Base-by-base conservation (phyloP, 257 asterid genomes). In the Gardenia jasminoides region DNA sequence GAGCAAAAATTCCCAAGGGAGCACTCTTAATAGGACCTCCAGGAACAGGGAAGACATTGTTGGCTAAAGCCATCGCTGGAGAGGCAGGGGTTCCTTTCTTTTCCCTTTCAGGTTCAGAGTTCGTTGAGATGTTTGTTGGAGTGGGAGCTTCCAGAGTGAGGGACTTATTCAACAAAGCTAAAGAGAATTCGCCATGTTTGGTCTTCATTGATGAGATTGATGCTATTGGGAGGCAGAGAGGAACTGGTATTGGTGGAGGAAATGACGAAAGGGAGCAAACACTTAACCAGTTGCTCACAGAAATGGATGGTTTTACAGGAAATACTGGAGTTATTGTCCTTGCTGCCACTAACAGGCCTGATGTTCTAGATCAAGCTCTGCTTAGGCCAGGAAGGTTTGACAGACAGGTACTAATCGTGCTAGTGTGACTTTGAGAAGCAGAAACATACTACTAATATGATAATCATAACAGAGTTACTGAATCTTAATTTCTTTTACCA, bases 161-260 rank as follows among this genome's bases (percentile, higher is more conserved):
- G 85, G 97, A 92, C 56, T 81, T 92, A 64, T 92, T 92, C 86
- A 88, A 87, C 70, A 88, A 92, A 85, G 83, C 83, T 65, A 74
- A 80, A 69, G 72, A 17, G 2, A 80, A 80, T 80, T 80, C 83
- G 0, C 97, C 95, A 0, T 90, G 95, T 41, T 59, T 90, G 79
- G 81, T 92, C 22, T 92, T 92, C 74, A 89, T 92, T 19, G 97
- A 90, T 50, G 95, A 91, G 85, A 85, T 90, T 36, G 95, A 92
- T 78, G 97, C 93, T 7, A 92, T 92, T 52, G 94, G 95, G 22
- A 83, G 97, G 81, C 85, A 82, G 83, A 88, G 95, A 70, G 97
- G 97, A 66, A 87, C 97, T 0, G 95, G 93, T 54, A 88, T 90
- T n/a, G 95, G 97, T 8, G 97, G 94, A 39, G 97, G 97, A 20